Evolutionary conservation across 2,329 filamentous ascomycete species (phyloP).

Genomic region (Neopestalotiopsis clavispora): DNA sequence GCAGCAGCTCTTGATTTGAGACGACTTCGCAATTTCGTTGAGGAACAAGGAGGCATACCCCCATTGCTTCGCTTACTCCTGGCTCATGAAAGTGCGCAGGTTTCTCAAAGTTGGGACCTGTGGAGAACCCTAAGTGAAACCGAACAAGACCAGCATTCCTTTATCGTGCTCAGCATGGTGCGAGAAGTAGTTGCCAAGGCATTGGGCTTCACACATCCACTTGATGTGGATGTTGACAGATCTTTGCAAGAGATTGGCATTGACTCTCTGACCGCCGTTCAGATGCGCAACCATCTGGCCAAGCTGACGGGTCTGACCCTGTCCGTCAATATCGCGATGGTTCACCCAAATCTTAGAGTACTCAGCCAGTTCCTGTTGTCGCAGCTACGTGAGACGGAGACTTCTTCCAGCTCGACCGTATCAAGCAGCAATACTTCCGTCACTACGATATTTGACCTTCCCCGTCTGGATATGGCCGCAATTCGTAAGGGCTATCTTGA

Average conservation of each 20-base stretch:
- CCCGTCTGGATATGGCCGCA: constrained; percentile 23
- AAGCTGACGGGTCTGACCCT: constrained; percentile 28
- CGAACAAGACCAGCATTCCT: constrained; percentile 23
- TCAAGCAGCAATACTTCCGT: constrained; percentile 20
- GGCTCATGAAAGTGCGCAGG: constrained; percentile 9
- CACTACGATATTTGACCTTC: constrained; percentile 21
- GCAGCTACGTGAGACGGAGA: constrained; percentile 22
- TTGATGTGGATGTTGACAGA: constrained; percentile 28
- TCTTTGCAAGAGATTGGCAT: constrained; percentile 32
- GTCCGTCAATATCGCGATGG: constrained; percentile 27
- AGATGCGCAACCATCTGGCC: constrained; percentile 31
- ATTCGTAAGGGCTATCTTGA: constrained; percentile 32
- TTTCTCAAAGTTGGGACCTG: constrained; percentile 20
- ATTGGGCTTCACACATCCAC: constrained; percentile 25
- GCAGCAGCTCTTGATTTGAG: constrained; percentile 30
- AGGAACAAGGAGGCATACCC: constrained; percentile 28
- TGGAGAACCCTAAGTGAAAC: constrained; percentile 23
- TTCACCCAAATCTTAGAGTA: constrained; percentile 26
- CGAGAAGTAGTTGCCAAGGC: constrained; percentile 30
- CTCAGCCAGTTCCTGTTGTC: constrained; percentile 27
- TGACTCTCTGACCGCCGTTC: constrained; percentile 33
- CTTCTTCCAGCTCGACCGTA: constrained; percentile 20
- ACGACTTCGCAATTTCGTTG: constrained; percentile 26
- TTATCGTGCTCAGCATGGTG: constrained; percentile 28
- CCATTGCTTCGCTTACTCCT: constrained; percentile 27